These are phyloP conservation scores for Terana coerulea DNA, from an alignment of 768 basidiomycete genomes.

Conservation along the genomic window DNA sequence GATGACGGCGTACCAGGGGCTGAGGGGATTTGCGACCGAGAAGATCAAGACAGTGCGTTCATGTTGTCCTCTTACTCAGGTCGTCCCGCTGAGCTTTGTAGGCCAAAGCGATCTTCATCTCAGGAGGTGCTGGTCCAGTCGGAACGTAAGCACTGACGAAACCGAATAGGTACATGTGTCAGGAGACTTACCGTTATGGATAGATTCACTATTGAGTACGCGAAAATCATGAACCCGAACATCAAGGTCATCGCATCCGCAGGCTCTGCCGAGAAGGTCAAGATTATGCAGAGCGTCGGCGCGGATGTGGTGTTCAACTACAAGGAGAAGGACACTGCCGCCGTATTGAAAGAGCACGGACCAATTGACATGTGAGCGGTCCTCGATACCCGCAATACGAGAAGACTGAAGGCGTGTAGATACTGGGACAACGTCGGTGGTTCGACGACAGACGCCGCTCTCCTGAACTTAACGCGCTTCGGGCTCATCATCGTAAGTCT, in stretches of 20 bases:
- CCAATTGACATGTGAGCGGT: constrained; percentile 42
- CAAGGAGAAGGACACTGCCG: constrained; percentile 47
- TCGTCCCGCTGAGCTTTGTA: too few relatives aligned
- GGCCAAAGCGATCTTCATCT: constrained; percentile 35
- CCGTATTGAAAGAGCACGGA: constrained; percentile 49
- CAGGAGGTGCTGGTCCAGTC: constrained; percentile 44
- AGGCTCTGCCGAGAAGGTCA: constrained; percentile 63
- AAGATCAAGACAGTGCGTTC: constrained; percentile 34
- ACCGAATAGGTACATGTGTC: too few relatives aligned
- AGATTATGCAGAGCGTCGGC: constrained; percentile 49
- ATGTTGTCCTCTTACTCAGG: not conserved
- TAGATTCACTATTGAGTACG: constrained; percentile 33
- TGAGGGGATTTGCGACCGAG: constrained; percentile 32
- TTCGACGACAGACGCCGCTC: not conserved
- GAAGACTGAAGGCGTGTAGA: not conserved
- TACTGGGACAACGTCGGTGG: constrained; percentile 15
- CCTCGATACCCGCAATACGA: not conserved
- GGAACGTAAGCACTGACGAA: constrained; percentile 46
- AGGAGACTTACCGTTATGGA: not conserved
- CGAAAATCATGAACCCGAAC: constrained; percentile 27
- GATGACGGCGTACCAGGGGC: constrained; percentile 28
- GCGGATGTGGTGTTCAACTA: constrained; percentile 67
- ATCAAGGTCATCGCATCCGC: constrained; percentile 63
- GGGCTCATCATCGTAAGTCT: constrained; percentile 9
- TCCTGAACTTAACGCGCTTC: not conserved